These are phyloP conservation scores for Mucor plumbeus DNA, from an alignment of 371 early-diverging fungal genomes.

Conservation along the genomic window DNA sequence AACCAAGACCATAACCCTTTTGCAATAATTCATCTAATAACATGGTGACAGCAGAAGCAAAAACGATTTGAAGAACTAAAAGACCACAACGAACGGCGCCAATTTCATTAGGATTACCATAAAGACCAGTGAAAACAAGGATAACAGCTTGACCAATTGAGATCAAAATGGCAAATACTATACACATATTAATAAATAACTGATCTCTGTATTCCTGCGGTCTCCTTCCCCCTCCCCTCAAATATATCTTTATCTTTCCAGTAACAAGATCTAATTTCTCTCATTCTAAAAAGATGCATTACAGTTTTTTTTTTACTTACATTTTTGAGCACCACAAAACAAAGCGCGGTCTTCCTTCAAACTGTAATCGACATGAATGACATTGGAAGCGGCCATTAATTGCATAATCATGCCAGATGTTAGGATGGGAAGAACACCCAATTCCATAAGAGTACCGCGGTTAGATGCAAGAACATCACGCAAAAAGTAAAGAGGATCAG, in stretches of 20 bases:
- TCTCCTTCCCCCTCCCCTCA: neutral
- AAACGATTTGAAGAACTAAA: constrained; percentile 95
- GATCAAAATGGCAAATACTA: constrained; percentile 87
- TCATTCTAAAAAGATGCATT: neutral
- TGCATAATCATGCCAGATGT: constrained; percentile 99
- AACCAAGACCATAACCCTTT: constrained; percentile 99
- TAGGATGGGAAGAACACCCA: constrained; percentile 99
- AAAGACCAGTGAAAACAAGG: constrained; percentile 98
- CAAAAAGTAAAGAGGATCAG: constrained; percentile 99
- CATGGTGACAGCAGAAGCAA: constrained; percentile 97
- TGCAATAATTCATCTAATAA: constrained; percentile 99
- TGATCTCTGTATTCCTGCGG: neutral
- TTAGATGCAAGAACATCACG: constrained; percentile 99
- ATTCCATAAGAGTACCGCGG: constrained; percentile 99
- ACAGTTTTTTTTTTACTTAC: constrained; percentile 50
- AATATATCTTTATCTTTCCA: neutral
- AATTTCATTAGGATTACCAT: constrained; percentile 95
- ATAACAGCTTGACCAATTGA: constrained; percentile 98
- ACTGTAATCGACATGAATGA: constrained; percentile 98
- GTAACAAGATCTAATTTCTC: neutral
- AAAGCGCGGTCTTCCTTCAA: constrained; percentile 99
- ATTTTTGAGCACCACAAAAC: constrained; percentile 98
- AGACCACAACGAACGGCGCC: constrained; percentile 94
- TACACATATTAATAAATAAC: neutral
- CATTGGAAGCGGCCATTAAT: constrained; percentile 93